A percentile compares a stretch with the other conserved stretches of the same genome.
phyloP scores from a whole-genome alignment of 169 alveolate genomes.

The Theileria annulata region DNA sequence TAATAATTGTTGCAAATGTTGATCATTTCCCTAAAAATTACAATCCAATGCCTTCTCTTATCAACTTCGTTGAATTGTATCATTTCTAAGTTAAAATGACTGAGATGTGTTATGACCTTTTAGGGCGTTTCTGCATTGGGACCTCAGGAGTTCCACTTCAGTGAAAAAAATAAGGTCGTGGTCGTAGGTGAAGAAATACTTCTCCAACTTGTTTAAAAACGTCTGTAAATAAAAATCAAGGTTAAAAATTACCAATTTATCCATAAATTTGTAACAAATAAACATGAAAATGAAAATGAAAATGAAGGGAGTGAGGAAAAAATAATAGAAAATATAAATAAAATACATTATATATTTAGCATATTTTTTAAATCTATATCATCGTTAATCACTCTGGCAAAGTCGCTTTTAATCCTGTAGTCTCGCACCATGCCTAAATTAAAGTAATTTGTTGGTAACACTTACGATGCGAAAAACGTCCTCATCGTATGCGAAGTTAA shows the following conservation, averaged over 20 bases:
- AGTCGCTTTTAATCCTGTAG: constrained; percentile 44
- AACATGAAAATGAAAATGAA: not conserved
- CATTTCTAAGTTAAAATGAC: not conserved
- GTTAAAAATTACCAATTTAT: constrained; percentile 7
- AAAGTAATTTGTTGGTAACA: constrained; percentile 32
- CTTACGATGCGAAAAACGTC: constrained; percentile 67
- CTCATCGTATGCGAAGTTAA: constrained; percentile 80
- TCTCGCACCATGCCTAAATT: constrained; percentile 56
- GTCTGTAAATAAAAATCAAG: not conserved
- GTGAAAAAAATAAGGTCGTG: not conserved
- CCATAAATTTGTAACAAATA: not conserved
- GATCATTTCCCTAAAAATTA: constrained; percentile 33
- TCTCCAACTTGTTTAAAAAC: constrained; percentile 15
- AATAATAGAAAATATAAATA: not conserved
- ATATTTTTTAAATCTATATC: not conserved
- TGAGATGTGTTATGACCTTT: constrained; percentile 7
- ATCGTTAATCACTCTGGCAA: constrained; percentile 8
- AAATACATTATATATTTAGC: not conserved
- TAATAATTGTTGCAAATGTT: constrained; percentile 16
- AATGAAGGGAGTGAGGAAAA: not conserved
- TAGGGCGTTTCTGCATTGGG: constrained; percentile 8
- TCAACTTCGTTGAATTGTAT: constrained; percentile 7
- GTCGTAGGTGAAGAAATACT: constrained; percentile 11
- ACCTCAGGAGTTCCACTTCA: constrained; percentile 24
- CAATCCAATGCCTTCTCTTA: constrained; percentile 19